Percentiles rank a stretch among this genome's conserved stretches.
Conservation (phyloP, 306 rosid species). For the Neltuma alba region DNA sequence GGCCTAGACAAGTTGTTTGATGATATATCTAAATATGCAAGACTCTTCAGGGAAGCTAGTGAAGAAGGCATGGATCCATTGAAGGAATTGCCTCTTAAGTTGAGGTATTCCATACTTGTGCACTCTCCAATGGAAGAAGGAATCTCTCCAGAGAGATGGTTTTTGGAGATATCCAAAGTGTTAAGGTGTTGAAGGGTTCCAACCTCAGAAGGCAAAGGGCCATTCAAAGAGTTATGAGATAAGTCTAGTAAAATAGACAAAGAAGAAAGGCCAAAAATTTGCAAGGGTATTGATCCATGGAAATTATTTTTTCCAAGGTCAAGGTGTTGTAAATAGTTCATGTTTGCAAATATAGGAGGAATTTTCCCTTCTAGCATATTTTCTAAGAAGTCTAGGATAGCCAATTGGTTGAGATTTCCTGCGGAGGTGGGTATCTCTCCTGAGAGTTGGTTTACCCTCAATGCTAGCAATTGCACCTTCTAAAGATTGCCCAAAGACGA, state of each 20-base stretch:
- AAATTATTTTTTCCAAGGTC: neutral
- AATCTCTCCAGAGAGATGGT: neutral
- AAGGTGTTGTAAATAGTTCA: neutral
- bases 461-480: neutral
- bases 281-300: neutral
- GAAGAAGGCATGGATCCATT: constrained; percentile 6
- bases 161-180: neutral
- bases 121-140: neutral
- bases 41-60: neutral
- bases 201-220: neutral
- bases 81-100: neutral
- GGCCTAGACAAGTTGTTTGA: neutral
- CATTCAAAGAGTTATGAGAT: neutral
- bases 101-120: neutral
- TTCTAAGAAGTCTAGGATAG: neutral
- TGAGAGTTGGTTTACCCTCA: neutral
- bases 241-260: neutral
- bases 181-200: neutral
- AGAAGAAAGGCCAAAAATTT: neutral
- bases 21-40: neutral
- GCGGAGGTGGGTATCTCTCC: neutral
- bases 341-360: neutral
- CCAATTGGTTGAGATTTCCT: neutral
- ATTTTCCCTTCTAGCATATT: constrained; percentile 7
- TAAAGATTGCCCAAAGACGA: neutral